Evolutionary conservation across 2,329 filamentous ascomycete genomes (phyloP), one percentile per base, ranked within the genome.

Genomic region (Trichophyton schoenleinii): DNA sequence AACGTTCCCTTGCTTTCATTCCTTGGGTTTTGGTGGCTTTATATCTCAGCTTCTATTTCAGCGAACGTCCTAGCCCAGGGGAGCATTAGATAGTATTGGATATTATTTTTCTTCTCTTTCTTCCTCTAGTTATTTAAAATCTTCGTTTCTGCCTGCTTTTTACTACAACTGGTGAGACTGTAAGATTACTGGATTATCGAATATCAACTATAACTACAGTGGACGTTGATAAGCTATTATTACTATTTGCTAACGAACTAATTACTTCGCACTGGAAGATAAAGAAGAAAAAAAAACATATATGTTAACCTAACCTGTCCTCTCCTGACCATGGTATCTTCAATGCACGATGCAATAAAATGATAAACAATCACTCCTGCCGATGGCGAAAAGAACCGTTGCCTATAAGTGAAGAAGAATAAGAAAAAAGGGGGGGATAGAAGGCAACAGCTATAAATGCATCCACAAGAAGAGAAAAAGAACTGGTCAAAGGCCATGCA

Each of bases 301-400:
- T 6, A 55, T 55, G 15, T 36, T 34, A 55, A 34, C 49, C 49
- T 15, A 34, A 15, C 49, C 25, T 28, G 25, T 9, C 46, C 46
- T 55, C 49, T 18, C 46, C 46, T 55, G 31, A 55, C 49, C 49
- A 36, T 55, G 49, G 49, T 55, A 55, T 55, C 31, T 55, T 55
- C 25, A 36, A 55, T 36, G 31, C 49, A 55, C 49, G 18, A 55
- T 55, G 49, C 28, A 55, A 55, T 36, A 55, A 55, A 55, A 55
- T 55, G 46, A 49, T 49, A n/a, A 49, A 49, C 46, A 49, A 49
- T 49, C 46, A 49, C 46, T 49, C 46, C 46, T 28, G 20, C 20
- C 46, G 46, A 25, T 49, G 25, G 49, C 49, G n/a, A 55, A 55
- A 36, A 55, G 28, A 18, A 36, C 25, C 41, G 25, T 5, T 36